phyloP scores from a whole-genome alignment of 2,329 filamentous ascomycete species.

The Waltergamsia citrina region DNA sequence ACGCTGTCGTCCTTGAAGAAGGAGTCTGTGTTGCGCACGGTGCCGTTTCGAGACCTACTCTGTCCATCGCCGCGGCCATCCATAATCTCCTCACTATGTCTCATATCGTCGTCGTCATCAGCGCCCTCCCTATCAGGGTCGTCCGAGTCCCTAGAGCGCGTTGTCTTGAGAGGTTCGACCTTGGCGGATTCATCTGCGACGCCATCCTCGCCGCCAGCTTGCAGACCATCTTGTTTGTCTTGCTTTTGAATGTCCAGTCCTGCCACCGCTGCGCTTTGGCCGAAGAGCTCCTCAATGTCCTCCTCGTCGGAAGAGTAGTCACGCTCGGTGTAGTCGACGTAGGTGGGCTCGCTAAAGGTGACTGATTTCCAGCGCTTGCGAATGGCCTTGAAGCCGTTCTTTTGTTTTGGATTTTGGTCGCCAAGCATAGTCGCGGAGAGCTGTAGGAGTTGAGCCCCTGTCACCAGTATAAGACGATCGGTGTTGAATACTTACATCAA shows the following conservation, averaged over 20 bases:
- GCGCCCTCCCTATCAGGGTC: constrained; percentile 2
- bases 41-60: constrained; percentile 71
- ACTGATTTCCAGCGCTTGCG: constrained; percentile 79
- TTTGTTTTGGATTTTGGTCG: constrained; percentile 64
- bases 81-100: constrained; percentile 59
- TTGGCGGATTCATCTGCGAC: constrained; percentile 41
- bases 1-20: constrained; percentile 96
- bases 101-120: constrained; percentile 23
- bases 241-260: constrained; percentile 13
- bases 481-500: constrained; percentile 59
- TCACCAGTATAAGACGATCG: not conserved
- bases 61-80: constrained; percentile 41
- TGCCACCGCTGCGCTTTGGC: constrained; percentile 19
- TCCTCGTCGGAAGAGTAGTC: constrained; percentile 77
- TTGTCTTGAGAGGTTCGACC: constrained; percentile 47
- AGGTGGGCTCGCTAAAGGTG: constrained; percentile 75
- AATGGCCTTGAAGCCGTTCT: constrained; percentile 76
- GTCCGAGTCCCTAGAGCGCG: constrained; percentile 25
- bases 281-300: constrained; percentile 35
- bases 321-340: constrained; percentile 78
- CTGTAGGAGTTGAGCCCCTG: constrained; percentile 22
- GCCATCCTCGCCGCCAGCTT: constrained; percentile 18
- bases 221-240: constrained; percentile 18
- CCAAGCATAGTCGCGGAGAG: constrained; percentile 54
- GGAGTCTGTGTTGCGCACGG: constrained; percentile 83